phyloP scores from a whole-genome alignment of 1,139 yeast genomes.

The Suhomyces coccinellae region DNA sequence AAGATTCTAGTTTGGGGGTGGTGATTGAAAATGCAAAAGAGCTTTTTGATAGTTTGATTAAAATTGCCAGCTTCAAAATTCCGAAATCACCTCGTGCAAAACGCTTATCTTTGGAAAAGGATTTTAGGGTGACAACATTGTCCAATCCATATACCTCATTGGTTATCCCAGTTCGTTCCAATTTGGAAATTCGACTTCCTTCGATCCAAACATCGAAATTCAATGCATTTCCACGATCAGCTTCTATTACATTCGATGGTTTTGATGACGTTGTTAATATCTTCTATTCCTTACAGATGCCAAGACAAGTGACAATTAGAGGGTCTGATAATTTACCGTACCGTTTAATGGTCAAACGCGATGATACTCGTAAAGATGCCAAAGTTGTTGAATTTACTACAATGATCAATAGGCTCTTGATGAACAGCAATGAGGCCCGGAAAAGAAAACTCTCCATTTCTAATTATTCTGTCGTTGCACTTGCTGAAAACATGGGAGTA shows the following conservation, averaged over 20 bases:
- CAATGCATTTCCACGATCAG: constrained; percentile 54
- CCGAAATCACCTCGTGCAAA: constrained; percentile 37
- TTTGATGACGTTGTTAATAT: constrained; percentile 67
- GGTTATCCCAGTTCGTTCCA: constrained; percentile 79
- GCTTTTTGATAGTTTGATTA: constrained; percentile 37
- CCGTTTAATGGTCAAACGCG: constrained; percentile 80
- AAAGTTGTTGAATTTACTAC: constrained; percentile 91
- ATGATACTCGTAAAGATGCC: constrained; percentile 94
- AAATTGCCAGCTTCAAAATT: constrained; percentile 35
- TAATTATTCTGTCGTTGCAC: constrained; percentile 86
- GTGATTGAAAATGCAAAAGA: constrained; percentile 32
- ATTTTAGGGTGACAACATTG: constrained; percentile 46
- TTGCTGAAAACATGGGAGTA: constrained; percentile 84
- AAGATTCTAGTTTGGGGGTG: constrained; percentile 16
- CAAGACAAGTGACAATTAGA: constrained; percentile 70
- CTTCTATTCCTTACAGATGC: constrained; percentile 82
- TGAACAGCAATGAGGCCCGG: constrained; percentile 67
- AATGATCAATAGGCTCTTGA: constrained; percentile 74
- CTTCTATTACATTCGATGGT: constrained; percentile 53
- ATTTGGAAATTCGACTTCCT: constrained; percentile 70
- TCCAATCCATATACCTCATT: constrained; percentile 58
- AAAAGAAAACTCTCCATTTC: constrained; percentile 69
- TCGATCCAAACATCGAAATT: constrained; percentile 45
- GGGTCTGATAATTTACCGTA: constrained; percentile 79
- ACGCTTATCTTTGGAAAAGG: constrained; percentile 39